Evolutionary conservation across 2,329 filamentous ascomycete genomes (phyloP).

Genomic region (Endothia cerciana): DNA sequence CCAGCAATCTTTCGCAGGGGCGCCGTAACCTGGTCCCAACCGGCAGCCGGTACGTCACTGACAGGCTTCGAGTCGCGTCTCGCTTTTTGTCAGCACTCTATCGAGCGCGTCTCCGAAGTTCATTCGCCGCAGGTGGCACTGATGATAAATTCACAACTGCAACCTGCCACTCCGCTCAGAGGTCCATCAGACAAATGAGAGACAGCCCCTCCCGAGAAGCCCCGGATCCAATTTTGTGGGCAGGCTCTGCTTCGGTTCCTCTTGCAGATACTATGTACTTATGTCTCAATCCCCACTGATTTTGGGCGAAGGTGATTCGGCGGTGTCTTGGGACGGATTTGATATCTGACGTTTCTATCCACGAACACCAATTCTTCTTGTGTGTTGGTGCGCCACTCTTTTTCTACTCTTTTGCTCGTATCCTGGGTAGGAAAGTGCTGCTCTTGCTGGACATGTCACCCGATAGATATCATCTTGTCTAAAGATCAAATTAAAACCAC

Average conservation of each 20-base stretch:
- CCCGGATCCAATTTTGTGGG: background rate
- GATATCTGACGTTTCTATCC: constrained; percentile 10
- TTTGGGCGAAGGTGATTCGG: background rate
- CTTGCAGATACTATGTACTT: background rate
- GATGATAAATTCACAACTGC: constrained; percentile 3
- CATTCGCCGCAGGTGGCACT: background rate
- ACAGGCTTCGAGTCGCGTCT: constrained; percentile 23
- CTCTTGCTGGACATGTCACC: background rate
- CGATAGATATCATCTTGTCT: background rate
- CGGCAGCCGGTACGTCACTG: constrained; percentile 24
- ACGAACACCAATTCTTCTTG: constrained; percentile 9
- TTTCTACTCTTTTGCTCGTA: constrained; percentile 16
- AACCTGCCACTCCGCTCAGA: background rate
- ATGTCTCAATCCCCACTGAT: background rate
- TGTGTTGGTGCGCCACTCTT: background rate
- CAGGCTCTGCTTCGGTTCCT: background rate
- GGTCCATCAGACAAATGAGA: background rate
- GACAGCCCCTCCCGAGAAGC: background rate
- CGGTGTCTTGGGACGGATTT: background rate
- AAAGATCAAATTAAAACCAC: too few relatives aligned
- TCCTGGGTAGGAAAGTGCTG: background rate
- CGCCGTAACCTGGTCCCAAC: background rate
- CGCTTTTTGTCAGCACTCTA: constrained; percentile 24
- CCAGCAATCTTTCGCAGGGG: constrained; percentile 11
- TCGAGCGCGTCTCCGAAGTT: constrained; percentile 14